phyloP scores from a whole-genome alignment of 23 red algal species.

The Cyanidioschyzon merolae region DNA sequence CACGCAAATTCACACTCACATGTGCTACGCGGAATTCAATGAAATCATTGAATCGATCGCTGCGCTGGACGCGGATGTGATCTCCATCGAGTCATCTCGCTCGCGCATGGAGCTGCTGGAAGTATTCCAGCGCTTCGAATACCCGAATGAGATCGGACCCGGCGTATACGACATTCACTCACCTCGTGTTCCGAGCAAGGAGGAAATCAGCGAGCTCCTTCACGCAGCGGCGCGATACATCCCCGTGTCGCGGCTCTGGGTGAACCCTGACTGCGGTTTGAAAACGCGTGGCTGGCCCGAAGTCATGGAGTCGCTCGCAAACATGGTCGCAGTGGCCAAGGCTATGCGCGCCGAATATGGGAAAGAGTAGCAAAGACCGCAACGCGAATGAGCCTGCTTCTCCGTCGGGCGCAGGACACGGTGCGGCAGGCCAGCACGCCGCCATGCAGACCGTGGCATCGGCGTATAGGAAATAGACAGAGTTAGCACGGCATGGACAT shows the following conservation, averaged over 20 bases:
- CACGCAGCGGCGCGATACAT: conserved; percentile 29
- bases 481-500: too few species aligned
- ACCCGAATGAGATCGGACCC: conserved; percentile 66
- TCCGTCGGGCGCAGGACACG: too few species aligned
- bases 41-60: conserved; percentile 74
- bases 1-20: conserved; percentile 74
- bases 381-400: too few species aligned
- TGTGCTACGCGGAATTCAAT: conserved; percentile 88
- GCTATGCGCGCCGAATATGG: conserved; percentile 24
- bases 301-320: conserved; percentile 45
- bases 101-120: conserved; percentile 55
- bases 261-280: conserved; percentile 79
- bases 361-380: background rate
- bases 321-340: conserved; percentile 64
- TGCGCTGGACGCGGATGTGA: conserved; percentile 65
- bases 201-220: conserved; percentile 23
- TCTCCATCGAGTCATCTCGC: conserved; percentile 74
- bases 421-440: too few species aligned
- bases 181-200: conserved; percentile 46
- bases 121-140: conserved; percentile 42
- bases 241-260: conserved; percentile 43
- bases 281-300: conserved; percentile 69
- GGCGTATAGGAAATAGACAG: too few species aligned
- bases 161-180: conserved; percentile 90
- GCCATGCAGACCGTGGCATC: too few species aligned